phyloP scores from a whole-genome alignment of 2,329 filamentous ascomycete species.

The Cercospora beticola region DNA sequence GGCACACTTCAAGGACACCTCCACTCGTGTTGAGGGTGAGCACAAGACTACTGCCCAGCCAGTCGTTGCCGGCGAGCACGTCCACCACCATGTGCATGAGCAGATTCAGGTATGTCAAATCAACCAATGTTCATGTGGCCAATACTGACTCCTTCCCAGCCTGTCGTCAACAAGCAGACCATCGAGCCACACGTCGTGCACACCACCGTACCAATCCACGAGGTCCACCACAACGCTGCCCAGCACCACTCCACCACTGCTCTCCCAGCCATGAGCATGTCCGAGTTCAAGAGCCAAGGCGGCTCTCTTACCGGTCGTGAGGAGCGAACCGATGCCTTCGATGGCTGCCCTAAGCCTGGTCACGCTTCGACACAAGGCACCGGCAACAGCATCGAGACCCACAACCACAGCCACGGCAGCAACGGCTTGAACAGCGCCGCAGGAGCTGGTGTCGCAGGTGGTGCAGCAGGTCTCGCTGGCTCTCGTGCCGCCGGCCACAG shows the following conservation, averaged over 20 bases:
- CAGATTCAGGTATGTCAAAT: conserved; percentile 46
- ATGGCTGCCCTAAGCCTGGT: conserved; percentile 43
- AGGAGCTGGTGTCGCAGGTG: not conserved
- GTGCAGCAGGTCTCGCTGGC: not conserved
- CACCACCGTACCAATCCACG: conserved; percentile 70
- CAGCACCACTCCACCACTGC: conserved; percentile 65
- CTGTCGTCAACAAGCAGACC: conserved; percentile 66
- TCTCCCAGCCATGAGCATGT: conserved; percentile 63
- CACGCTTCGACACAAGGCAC: conserved; percentile 10
- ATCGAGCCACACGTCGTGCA: conserved; percentile 67
- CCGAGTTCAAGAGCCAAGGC: conserved; percentile 61
- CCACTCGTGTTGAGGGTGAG: conserved; percentile 48
- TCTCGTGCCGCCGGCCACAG: conserved; percentile 1
- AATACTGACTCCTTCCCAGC: conserved; percentile 65
- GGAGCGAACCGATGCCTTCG: conserved; percentile 59
- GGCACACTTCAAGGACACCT: conserved; percentile 55
- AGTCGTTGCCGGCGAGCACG: conserved; percentile 59
- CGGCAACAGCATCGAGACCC: conserved; percentile 8
- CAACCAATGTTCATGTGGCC: conserved; percentile 34
- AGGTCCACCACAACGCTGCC: conserved; percentile 66
- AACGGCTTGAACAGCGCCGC: not conserved
- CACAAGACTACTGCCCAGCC: conserved; percentile 52
- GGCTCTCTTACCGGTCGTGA: conserved; percentile 56
- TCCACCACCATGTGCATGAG: conserved; percentile 67
- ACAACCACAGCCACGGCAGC: conserved; percentile 15